Evolutionary conservation across 768 basidiomycete species (phyloP).

Genomic region (Agaricus blazei): DNA sequence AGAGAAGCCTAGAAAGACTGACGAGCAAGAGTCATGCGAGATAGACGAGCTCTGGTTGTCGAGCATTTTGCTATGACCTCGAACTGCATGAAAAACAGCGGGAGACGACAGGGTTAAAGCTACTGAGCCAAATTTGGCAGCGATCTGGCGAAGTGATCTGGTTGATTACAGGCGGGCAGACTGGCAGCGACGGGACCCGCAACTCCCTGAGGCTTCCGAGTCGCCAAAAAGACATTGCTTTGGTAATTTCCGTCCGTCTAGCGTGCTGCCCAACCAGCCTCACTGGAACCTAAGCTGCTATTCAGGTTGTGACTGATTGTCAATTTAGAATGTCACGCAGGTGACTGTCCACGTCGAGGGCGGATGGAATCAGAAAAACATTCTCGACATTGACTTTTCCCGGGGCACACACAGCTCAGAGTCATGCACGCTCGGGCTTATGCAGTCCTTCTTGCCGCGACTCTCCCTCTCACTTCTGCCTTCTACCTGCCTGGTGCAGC

Average conservation of each 20-base stretch:
- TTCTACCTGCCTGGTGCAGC: slow-evolving; percentile 95
- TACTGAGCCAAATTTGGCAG: slow-evolving; percentile 6
- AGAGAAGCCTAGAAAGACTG: slow-evolving; percentile 22
- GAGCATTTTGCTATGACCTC: slow-evolving; percentile 76
- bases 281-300: no score
- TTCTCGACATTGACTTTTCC: slow-evolving; percentile 6
- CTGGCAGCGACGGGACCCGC: no score
- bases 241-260: neutral
- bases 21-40: slow-evolving; percentile 82
- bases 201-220: no score
- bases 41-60: slow-evolving; percentile 79
- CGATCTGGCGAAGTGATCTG: neutral
- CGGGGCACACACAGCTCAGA: neutral
- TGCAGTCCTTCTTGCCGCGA: slow-evolving; percentile 12
- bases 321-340: slow-evolving; percentile 1
- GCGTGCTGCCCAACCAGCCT: no score
- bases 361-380: neutral
- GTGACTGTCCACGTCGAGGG: slow-evolving; percentile 11
- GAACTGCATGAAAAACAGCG: slow-evolving; percentile 59
- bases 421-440: slow-evolving; percentile 20
- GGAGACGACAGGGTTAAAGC: slow-evolving; percentile 16
- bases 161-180: neutral
- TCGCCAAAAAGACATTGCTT: no score
- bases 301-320: neutral
- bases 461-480: slow-evolving; percentile 23